Evolutionary conservation across 345 rosid genomes (phyloP), one percentile per base, ranked within the genome.

Genomic region (Streptanthus diversifolius): DNA sequence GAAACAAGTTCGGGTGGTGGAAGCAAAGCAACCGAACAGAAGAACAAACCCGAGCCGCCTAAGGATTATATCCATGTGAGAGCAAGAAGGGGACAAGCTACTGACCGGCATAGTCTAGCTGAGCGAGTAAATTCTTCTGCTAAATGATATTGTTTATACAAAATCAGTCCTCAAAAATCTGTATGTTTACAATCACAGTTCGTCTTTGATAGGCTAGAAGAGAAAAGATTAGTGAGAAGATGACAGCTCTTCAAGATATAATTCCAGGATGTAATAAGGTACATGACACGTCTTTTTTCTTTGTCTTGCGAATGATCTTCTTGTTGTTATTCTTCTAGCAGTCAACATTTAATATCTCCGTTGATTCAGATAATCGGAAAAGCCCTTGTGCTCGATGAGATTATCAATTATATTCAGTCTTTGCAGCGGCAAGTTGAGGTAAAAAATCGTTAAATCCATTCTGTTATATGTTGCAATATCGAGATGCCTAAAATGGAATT

Each of bases 241-340:
- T 93, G 98, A 93, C 87, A 15, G 85, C 85, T 82, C 97, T 93
- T 67, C 98, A 93, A 83, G 98, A 91, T 82, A 74, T 93, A 52
- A 95, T 93, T 69, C 98, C 97, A 1, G 96, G 97, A 33, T 93
- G 97, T 77, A 91, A 85, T 71, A 90, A 91, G 98, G 98, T 93
- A 84, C 43, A 30, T 41, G 45, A 35, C 44, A 24, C 33, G 33
- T n/a, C 65, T 21, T 51, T 8, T 32, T 30, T n/a, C 22, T n/a
- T 12, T 53, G 65, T 58, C 48, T 43, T 51, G 43, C 3, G 5
- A 49, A 24, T 70, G 70, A 15, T 61, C 36, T 24, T 41, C 1
- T 1, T 53, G 5, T 49, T 41, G 13, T 49, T 62, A 27, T 19
- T 1, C 22, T 11, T 19, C 69, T 43, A 47, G 40, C 43, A 33